phyloP scores from a whole-genome alignment of 2,329 filamentous ascomycete species.

The Salinomyces thailandicus region DNA sequence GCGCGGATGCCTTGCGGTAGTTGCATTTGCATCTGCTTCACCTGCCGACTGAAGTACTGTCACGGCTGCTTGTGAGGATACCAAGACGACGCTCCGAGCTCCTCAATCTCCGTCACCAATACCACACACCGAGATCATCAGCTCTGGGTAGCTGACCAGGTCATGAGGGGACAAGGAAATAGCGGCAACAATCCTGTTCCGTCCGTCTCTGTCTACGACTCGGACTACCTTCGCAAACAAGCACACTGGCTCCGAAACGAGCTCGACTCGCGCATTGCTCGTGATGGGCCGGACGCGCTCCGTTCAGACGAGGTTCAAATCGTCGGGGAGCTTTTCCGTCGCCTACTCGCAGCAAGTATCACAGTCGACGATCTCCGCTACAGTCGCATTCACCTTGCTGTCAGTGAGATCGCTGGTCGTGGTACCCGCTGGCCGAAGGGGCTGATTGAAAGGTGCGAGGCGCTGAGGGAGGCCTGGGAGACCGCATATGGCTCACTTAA shows the following conservation, averaged over 20 bases:
- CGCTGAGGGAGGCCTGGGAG: conserved; percentile 31
- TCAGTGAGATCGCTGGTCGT: conserved; percentile 33
- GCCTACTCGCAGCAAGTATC: conserved; percentile 19
- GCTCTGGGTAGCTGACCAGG: no score
- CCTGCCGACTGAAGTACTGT: no score
- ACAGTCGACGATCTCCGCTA: conserved; percentile 28
- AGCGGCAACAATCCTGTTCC: no score
- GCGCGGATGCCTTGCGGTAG: no score
- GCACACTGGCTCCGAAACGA: conserved; percentile 39
- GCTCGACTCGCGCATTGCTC: conserved; percentile 36
- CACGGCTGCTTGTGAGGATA: no score
- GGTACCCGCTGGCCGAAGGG: conserved; percentile 39
- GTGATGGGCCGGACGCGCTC: conserved; percentile 34
- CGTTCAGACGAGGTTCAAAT: conserved; percentile 34
- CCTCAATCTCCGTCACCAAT: no score
- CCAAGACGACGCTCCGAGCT: no score
- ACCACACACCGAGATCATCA: no score
- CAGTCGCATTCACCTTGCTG: conserved; percentile 37
- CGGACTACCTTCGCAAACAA: conserved; percentile 26
- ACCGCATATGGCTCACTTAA: conserved; percentile 28
- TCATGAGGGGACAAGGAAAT: no score
- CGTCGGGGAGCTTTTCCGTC: conserved; percentile 33
- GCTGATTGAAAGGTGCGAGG: conserved; percentile 36
- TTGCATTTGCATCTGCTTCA: no score
- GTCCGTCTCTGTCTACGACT: conserved; percentile 5